Evolutionary conservation across 164 flowering plant genomes (phyloP).

Genomic region (Chloranthus sessilifolius): DNA sequence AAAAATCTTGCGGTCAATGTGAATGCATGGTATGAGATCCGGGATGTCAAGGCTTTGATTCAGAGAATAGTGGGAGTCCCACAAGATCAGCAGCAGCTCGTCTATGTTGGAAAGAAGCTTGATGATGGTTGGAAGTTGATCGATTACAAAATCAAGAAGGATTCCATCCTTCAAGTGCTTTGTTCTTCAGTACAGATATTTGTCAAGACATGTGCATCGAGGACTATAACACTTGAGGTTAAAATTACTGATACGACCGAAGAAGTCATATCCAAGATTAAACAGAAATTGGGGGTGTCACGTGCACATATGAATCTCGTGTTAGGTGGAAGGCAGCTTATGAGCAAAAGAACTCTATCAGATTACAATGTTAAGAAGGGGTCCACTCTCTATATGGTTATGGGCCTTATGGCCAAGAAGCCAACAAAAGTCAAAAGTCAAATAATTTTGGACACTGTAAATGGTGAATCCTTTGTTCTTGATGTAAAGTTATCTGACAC

Average conservation of each 20-base stretch:
- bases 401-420: too few relatives aligned
- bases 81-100: not conserved
- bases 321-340: slow-evolving; percentile 1
- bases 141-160: slow-evolving; percentile 12
- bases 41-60: not conserved
- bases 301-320: not conserved
- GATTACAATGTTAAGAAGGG: not conserved
- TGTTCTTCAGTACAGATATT: not conserved
- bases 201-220: not conserved
- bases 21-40: not conserved
- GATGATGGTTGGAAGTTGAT: slow-evolving; percentile 7
- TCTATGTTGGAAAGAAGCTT: not conserved
- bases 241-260: not conserved
- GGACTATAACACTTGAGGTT: slow-evolving; percentile 1
- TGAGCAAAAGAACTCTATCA: not conserved
- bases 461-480: too few relatives aligned
- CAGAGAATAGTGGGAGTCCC: not conserved
- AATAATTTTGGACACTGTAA: too few relatives aligned
- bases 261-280: not conserved
- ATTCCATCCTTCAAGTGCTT: slow-evolving; percentile 13
- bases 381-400: slow-evolving; percentile 1
- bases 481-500: too few relatives aligned
- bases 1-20: not conserved
- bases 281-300: not conserved
- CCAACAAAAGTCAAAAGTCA: too few relatives aligned